phyloP scores from a whole-genome alignment of 371 early-diverging fungal genomes.

The Mortierella sp. region DNA sequence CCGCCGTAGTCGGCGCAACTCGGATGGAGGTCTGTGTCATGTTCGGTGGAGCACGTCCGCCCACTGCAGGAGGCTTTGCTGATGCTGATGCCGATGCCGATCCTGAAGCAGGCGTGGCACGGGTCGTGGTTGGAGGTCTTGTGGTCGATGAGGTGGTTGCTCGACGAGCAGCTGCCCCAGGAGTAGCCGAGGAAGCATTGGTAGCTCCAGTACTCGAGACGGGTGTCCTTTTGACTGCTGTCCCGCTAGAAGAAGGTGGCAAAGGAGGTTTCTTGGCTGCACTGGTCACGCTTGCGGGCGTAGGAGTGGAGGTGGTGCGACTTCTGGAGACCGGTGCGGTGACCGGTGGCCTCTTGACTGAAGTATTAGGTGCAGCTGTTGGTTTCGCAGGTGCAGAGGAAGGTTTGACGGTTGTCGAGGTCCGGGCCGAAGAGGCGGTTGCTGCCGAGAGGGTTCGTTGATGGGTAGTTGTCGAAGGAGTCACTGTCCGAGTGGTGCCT shows the following conservation, averaged over 20 bases:
- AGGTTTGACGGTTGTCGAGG: slow-evolving; percentile 29
- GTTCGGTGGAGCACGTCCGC: slow-evolving; percentile 27
- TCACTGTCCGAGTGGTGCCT: slow-evolving; percentile 7
- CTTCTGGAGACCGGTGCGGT: slow-evolving; percentile 7
- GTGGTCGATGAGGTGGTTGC: slow-evolving; percentile 4
- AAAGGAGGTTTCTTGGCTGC: slow-evolving; percentile 17
- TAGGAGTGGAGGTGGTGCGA: slow-evolving; percentile 19
- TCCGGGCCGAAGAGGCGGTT: slow-evolving; percentile 10
- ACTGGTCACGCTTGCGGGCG: slow-evolving; percentile 33
- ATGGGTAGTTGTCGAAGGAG: neutral
- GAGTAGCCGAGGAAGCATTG: neutral
- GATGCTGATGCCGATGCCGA: slow-evolving; percentile 14
- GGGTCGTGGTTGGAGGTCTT: slow-evolving; percentile 31
- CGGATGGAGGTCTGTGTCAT: slow-evolving; percentile 46
- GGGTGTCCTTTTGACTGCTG: too few relatives aligned
- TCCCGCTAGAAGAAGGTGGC: slow-evolving; percentile 2
- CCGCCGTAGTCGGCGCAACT: slow-evolving; percentile 5
- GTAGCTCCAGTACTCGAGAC: too few relatives aligned
- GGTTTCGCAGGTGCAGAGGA: slow-evolving; percentile 27
- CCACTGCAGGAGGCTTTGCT: slow-evolving; percentile 27
- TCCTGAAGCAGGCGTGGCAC: slow-evolving; percentile 14
- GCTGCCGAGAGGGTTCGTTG: slow-evolving; percentile 7
- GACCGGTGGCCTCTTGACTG: neutral
- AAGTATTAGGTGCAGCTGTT: slow-evolving; percentile 16
- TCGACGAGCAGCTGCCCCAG: neutral